Evolutionary conservation across 2,329 filamentous ascomycete genomes (phyloP), one percentile per base, ranked within the genome.

Genomic region (Grosmannia serpens): DNA sequence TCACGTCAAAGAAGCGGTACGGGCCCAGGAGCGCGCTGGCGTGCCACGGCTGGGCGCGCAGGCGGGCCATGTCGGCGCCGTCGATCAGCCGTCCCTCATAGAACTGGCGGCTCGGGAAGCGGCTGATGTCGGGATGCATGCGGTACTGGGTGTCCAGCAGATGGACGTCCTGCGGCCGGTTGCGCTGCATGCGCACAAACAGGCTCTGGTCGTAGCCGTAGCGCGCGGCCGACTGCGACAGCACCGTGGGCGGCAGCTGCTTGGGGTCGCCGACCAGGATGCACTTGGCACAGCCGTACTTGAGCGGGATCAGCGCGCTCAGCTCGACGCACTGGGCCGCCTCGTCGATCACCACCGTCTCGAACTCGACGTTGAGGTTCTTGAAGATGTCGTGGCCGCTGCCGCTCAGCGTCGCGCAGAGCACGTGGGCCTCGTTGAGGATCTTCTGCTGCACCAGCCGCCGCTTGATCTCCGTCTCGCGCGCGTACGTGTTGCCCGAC

Each of bases 301-400:
- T 99, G 59, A 99, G 81, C 2, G 94, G 94, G 64, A 99, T 99
- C 53, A 99, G 79, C 15, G 94, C 94, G 68, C 91, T 96, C 68
- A 99, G 81, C 74, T 99, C 94, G 61, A 99, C 95, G 70, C 92
- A 99, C 77, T 99, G 94, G 20, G 94, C 94, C 4, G 94, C 94
- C 74, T 99, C 94, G 67, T 99, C 94, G 63, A 99, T 96, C 65
- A 99, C 89, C 64, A 99, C 94, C 0, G 94, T 97, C 73, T 99
- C 94, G 65, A 99, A 99, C 70, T 99, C 94, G 56, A 99, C 90
- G 66, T 89, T 91, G 58, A 99, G 75, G 65, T 87, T 88, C 71
- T 92, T 90, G 75, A 99, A 96, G 85, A 97, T 95, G 64, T 99
- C 94, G 67, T 99, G 95, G 4, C 94, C 94, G 70, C 88, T 92